These are phyloP conservation scores for Porcisia hertigi DNA, from an alignment of 208 protist genomes.

Conservation along the genomic window DNA sequence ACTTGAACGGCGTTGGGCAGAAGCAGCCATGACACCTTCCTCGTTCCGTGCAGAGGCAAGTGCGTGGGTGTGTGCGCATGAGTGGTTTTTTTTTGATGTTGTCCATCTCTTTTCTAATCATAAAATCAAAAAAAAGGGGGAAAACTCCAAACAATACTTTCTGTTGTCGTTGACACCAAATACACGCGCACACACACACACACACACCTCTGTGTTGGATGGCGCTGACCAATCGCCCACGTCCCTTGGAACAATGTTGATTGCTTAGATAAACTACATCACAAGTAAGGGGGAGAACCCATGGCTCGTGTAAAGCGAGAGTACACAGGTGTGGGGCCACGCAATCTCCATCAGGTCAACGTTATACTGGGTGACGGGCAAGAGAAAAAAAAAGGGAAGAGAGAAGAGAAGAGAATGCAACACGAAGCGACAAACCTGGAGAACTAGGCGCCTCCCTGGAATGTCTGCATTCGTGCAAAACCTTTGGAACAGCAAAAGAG, in stretches of 20 bases:
- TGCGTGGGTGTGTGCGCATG: neutral
- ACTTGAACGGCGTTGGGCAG: neutral
- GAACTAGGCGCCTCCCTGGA: neutral
- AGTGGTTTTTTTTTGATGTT: too few species aligned
- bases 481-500: neutral
- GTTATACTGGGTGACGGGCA: neutral
- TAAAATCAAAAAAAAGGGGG: neutral
- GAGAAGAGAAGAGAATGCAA: neutral
- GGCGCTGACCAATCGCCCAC: neutral
- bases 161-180: neutral
- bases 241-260: neutral
- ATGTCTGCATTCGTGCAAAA: neutral
- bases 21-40: neutral
- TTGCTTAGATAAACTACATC: conserved; percentile 5
- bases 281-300: neutral
- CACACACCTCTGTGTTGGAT: neutral
- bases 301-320: neutral
- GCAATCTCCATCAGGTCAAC: neutral
- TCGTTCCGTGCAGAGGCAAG: too few species aligned
- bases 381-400: conserved; percentile 11
- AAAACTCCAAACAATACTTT: neutral
- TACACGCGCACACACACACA: conserved; percentile 5
- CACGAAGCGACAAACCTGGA: neutral
- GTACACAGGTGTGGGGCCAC: neutral
- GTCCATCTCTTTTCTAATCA: neutral